phyloP scores from a whole-genome alignment of 2,329 filamentous ascomycete species.

The Beauveria sp. region DNA sequence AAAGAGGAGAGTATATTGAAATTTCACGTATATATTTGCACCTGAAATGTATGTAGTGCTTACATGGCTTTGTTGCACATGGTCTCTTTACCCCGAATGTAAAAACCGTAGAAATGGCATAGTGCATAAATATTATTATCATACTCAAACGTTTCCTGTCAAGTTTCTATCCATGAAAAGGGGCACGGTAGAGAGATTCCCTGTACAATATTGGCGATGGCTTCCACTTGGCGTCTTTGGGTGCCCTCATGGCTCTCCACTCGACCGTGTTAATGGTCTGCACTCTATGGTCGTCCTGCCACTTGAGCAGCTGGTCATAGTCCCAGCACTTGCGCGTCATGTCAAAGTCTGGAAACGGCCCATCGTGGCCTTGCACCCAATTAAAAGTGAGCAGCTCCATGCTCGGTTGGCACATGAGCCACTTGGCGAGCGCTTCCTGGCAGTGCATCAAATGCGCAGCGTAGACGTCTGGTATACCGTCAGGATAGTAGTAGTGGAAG shows the following conservation, averaged over 20 bases:
- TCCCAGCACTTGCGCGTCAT: constrained; percentile 2
- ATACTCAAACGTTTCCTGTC: neutral
- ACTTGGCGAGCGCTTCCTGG: neutral
- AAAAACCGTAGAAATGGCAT: neutral
- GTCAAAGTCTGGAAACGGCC: constrained; percentile 4
- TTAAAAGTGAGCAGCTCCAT: constrained; percentile 1
- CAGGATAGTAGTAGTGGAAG: neutral
- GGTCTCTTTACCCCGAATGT: neutral
- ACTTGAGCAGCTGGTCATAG: neutral
- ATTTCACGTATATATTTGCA: neutral
- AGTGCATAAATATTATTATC: no score
- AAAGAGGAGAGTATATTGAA: neutral
- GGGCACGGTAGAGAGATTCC: neutral
- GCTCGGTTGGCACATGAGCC: constrained; percentile 5
- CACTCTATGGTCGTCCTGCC: neutral
- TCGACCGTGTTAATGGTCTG: neutral
- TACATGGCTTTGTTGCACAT: neutral
- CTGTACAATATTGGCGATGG: neutral
- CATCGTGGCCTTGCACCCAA: neutral
- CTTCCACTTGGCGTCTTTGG: neutral
- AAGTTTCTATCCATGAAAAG: neutral
- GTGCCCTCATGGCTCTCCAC: neutral
- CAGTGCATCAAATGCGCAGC: neutral
- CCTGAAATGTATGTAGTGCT: neutral
- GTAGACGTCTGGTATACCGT: neutral